These are phyloP conservation scores for Beauveria rudraprayagi DNA, from an alignment of 2,329 filamentous ascomycete species.

Conservation along the genomic window DNA sequence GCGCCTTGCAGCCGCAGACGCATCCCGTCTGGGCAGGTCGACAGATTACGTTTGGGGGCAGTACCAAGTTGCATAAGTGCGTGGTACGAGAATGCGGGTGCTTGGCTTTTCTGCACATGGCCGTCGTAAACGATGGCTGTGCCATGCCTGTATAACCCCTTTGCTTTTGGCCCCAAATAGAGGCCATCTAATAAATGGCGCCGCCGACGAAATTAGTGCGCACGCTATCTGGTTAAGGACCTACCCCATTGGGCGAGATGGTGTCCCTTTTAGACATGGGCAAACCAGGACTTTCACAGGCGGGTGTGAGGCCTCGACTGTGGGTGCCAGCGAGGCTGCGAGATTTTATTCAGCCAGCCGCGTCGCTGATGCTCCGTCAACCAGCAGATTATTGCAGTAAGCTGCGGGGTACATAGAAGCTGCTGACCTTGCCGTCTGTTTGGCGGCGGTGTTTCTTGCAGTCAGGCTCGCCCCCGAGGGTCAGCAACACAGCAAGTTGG, in stretches of 20 bases:
- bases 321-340: not conserved
- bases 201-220: not conserved
- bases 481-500: no score
- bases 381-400: not conserved
- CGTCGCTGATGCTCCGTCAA: no score
- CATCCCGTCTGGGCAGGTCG: constrained; percentile 10
- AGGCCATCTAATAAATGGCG: not conserved
- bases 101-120: not conserved
- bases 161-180: not conserved
- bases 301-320: not conserved
- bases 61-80: not conserved
- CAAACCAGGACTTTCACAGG: not conserved
- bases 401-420: not conserved
- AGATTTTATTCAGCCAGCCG: not conserved
- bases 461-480: no score
- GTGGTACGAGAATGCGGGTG: not conserved
- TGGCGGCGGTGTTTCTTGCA: no score
- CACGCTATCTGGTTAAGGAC: not conserved
- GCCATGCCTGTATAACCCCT: not conserved
- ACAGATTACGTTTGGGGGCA: not conserved
- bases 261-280: not conserved
- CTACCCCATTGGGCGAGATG: constrained; percentile 3
- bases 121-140: not conserved
- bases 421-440: not conserved
- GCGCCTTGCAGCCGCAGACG: not conserved